These are phyloP conservation scores for Hemisphaericaspora xylanilytica DNA, from an alignment of 1,139 yeast genomes.

Conservation along the genomic window DNA sequence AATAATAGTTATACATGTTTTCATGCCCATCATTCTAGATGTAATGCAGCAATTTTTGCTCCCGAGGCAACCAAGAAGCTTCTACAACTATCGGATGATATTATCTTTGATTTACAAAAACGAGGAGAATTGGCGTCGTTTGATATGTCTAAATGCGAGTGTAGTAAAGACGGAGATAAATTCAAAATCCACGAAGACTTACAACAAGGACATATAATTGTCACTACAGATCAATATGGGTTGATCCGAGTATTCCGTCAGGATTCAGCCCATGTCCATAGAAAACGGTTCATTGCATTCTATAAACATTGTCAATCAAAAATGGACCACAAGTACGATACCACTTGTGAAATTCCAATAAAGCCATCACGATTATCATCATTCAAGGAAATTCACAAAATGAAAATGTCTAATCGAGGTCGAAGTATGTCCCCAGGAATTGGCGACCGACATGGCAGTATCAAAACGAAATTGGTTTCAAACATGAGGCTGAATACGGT, in stretches of 20 bases:
- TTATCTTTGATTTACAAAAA: constrained; percentile 60
- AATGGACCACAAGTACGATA: constrained; percentile 1
- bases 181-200: constrained; percentile 5
- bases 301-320: constrained; percentile 13
- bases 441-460: constrained; percentile 6
- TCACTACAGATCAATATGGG: constrained; percentile 77
- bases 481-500: constrained; percentile 1
- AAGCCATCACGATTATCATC: neutral
- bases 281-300: constrained; percentile 24
- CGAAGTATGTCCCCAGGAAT: constrained; percentile 9
- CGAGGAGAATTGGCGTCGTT: constrained; percentile 21
- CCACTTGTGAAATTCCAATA: constrained; percentile 6
- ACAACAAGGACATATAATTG: constrained; percentile 50
- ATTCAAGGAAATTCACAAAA: neutral
- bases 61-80: constrained; percentile 68
- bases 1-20: constrained; percentile 61
- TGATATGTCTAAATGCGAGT: constrained; percentile 7
- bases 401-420: neutral
- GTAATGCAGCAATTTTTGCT: constrained; percentile 77
- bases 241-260: constrained; percentile 74
- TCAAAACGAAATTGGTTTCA: constrained; percentile 8
- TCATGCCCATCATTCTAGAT: constrained; percentile 72
- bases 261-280: constrained; percentile 55
- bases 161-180: constrained; percentile 23
- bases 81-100: constrained; percentile 72